phyloP scores from a whole-genome alignment of 768 basidiomycete genomes.

The Hypholoma sublateritium region DNA sequence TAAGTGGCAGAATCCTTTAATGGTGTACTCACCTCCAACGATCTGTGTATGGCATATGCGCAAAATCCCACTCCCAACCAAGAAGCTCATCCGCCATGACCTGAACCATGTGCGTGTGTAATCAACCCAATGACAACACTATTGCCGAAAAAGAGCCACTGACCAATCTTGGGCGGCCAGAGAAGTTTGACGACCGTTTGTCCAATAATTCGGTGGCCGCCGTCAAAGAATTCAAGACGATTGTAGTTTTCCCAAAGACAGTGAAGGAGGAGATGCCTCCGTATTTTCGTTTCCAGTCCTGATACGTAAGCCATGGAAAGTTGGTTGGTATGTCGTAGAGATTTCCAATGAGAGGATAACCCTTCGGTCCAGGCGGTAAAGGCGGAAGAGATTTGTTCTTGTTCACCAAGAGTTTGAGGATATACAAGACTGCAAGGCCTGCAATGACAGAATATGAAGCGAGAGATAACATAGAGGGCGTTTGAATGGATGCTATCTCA shows the following conservation, averaged over 20 bases:
- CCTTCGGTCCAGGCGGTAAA: slow-evolving; percentile 32
- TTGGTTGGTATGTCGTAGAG: slow-evolving; percentile 26
- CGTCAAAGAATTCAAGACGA: slow-evolving; percentile 40
- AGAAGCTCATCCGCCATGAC: slow-evolving; percentile 28
- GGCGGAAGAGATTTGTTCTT: background rate
- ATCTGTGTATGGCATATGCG: slow-evolving; percentile 29
- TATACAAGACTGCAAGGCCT: background rate
- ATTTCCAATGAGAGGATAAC: slow-evolving; percentile 34
- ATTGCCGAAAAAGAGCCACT: background rate
- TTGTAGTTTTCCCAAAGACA: slow-evolving; percentile 33
- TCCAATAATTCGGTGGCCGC: slow-evolving; percentile 42
- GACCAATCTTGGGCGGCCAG: slow-evolving; percentile 38
- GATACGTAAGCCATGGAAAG: slow-evolving; percentile 29
- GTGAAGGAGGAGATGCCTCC: slow-evolving; percentile 30
- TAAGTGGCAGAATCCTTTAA: background rate
- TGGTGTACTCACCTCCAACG: slow-evolving; percentile 22
- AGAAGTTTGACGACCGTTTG: slow-evolving; percentile 42
- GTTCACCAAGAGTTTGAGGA: background rate
- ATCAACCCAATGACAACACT: background rate
- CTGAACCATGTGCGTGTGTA: slow-evolving; percentile 5
- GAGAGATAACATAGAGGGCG: background rate
- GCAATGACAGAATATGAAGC: background rate
- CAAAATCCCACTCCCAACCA: slow-evolving; percentile 32
- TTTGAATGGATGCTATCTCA: background rate
- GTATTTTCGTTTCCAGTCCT: slow-evolving; percentile 28